Evolutionary conservation across 495 filamentous ascomycete species (phyloP).

Genomic region (Neurospora discreta): DNA sequence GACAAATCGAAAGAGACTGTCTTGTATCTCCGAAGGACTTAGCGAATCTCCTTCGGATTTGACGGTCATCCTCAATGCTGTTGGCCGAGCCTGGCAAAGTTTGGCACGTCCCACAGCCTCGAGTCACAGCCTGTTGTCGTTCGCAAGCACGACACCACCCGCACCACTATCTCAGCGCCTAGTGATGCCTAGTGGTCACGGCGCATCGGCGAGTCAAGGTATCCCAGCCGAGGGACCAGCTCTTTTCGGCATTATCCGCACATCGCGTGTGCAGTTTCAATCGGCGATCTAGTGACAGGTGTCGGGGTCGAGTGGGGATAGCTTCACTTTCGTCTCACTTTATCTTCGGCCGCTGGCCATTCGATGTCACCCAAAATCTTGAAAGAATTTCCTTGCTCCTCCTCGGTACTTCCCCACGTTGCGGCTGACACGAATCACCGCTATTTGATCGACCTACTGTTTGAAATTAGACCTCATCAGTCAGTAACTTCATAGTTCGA

Average conservation of each 20-base stretch:
- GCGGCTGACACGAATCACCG: background rate
- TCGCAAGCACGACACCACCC: background rate
- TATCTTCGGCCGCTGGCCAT: background rate
- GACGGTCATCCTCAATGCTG: background rate
- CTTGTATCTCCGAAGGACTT: background rate
- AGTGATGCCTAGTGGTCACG: background rate
- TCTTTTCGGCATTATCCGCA: background rate
- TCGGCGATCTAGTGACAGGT: background rate
- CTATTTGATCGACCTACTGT: background rate
- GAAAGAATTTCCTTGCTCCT: background rate
- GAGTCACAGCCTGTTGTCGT: background rate
- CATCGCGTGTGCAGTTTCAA: background rate
- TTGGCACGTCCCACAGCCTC: background rate
- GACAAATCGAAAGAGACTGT: background rate
- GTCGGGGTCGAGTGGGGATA: background rate
- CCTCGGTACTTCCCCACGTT: background rate
- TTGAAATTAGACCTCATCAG: background rate
- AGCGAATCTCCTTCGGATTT: background rate
- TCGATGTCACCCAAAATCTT: background rate
- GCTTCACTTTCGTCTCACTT: background rate
- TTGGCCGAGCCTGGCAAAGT: background rate
- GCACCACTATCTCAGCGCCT: background rate
- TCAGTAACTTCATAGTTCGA: background rate
- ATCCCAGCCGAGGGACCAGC: background rate
- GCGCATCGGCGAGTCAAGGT: background rate